phyloP scores from a whole-genome alignment of 768 basidiomycete genomes.

The Suillus subluteus region DNA sequence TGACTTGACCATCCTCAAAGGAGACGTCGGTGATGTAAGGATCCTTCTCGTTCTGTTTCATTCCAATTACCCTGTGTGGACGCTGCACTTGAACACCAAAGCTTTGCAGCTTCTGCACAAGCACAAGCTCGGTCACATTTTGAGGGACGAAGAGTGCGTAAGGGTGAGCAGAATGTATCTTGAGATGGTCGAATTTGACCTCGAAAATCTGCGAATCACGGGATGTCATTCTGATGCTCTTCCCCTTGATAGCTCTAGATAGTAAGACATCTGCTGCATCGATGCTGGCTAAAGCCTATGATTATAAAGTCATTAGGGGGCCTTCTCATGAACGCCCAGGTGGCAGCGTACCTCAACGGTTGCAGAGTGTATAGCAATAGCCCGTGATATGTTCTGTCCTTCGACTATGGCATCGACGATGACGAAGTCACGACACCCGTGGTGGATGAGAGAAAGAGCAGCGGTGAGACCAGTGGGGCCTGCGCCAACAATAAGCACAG shows the following conservation, averaged over 20 bases:
- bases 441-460: constrained; percentile 49
- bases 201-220: constrained; percentile 32
- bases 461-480: constrained; percentile 52
- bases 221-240: constrained; percentile 32
- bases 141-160: constrained; percentile 49
- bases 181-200: constrained; percentile 38
- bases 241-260: constrained; percentile 30
- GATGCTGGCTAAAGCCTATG: constrained; percentile 45
- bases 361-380: constrained; percentile 47
- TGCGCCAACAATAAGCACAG: constrained; percentile 53
- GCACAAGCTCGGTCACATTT: constrained; percentile 44
- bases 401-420: constrained; percentile 40
- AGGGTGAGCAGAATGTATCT: constrained; percentile 45
- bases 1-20: constrained; percentile 49
- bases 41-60: constrained; percentile 35
- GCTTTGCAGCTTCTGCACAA: constrained; percentile 39
- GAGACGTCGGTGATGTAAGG: constrained; percentile 38
- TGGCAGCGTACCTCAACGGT: constrained; percentile 45
- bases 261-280: constrained; percentile 41
- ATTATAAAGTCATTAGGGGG: constrained; percentile 24
- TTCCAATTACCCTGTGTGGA: constrained; percentile 42
- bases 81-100: constrained; percentile 39
- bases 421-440: constrained; percentile 29
- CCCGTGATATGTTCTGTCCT: constrained; percentile 41
- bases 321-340: not conserved